Evolutionary conservation across 257 asterid species (phyloP), one percentile per base, ranked within the genome.

Genomic region (Parsonsia alboflavescens): DNA sequence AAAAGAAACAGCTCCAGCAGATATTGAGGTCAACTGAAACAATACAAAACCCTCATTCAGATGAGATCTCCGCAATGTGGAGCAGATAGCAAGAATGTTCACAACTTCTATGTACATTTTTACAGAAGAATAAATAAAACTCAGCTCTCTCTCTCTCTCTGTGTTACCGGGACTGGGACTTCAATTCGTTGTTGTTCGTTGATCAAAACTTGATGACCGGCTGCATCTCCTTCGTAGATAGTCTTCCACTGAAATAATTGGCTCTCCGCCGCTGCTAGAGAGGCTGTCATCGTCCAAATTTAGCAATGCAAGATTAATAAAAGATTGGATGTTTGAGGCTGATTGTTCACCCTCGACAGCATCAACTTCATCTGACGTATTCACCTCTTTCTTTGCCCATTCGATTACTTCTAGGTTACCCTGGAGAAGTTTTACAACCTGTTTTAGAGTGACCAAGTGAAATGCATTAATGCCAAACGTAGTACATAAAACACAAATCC

Each of bases 171-270:
- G 46, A 59, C 59, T 4, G 36, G 24, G 69, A 63, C 41, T 45
- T 76, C 65, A 71, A 16, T 21, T 53, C 9, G 46, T 33, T 78
- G 75, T 75, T 33, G 39, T 33, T 33, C 3, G 39, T 73, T 84
- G 87, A 58, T 86, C 87, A 71, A 87, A 89, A 88, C 96, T 89
- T 75, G 97, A 87, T 36, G 96, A 87, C 52, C 88, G 88, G 80
- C 96, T 91, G 91, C 91, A 87, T 78, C 97, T 82, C 56, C 94
- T 93, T 33, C 79, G 86, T 73, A 91, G 82, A 76, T 91, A 93
- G 82, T 88, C 96, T 84, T 93, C 97, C 41, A 91, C 96, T 0
- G 96, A 90, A 70, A 87, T 85, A 81, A 83, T 88, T 70, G 83
- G 88, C 69, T 86, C 92, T 0, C 83, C 78, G 82, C 97, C 89